These are phyloP conservation scores for Litsea cubeba DNA, from an alignment of 164 flowering plant species.

Conservation along the genomic window DNA sequence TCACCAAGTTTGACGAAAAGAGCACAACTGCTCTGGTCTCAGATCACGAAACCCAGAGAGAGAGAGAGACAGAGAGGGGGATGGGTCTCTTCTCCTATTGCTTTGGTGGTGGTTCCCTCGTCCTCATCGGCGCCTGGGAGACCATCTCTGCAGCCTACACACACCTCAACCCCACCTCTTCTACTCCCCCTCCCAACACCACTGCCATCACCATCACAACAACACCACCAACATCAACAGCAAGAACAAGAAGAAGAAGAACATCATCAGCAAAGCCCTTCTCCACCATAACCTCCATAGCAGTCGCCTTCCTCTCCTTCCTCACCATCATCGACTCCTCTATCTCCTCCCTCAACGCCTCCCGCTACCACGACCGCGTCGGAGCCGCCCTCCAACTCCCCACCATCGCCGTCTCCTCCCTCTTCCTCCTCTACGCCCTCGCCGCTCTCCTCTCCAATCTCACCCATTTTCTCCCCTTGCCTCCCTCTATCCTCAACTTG, in stretches of 20 bases:
- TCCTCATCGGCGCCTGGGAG: constrained; percentile 61
- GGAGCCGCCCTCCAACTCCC: constrained; percentile 67
- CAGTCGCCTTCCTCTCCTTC: constrained; percentile 32
- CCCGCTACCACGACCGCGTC: constrained; percentile 39
- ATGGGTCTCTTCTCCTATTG: constrained; percentile 62
- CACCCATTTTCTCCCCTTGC: constrained; percentile 27
- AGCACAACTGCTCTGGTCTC: too few relatives aligned
- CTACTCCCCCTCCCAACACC: constrained; percentile 8
- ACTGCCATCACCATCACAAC: constrained; percentile 16
- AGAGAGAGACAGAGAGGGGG: neutral
- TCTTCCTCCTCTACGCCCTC: constrained; percentile 60
- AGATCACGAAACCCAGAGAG: too few relatives aligned
- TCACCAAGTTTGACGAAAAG: too few relatives aligned
- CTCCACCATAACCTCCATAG: constrained; percentile 19
- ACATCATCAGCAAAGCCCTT: constrained; percentile 2
- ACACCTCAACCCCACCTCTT: constrained; percentile 2
- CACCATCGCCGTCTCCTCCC: constrained; percentile 38
- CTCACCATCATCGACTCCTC: constrained; percentile 47
- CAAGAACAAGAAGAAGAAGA: neutral
- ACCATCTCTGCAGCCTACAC: constrained; percentile 26
- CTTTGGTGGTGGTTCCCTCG: constrained; percentile 52
- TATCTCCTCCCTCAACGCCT: constrained; percentile 46
- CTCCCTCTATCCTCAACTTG: constrained; percentile 34
- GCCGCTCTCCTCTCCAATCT: constrained; percentile 31
- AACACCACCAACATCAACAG: neutral